A percentile compares a stretch with the other conserved stretches of the same genome.
These are phyloP conservation scores for Fusarium avenaceum DNA, from an alignment of 2,329 filamentous ascomycete genomes.

Conservation along the genomic window DNA sequence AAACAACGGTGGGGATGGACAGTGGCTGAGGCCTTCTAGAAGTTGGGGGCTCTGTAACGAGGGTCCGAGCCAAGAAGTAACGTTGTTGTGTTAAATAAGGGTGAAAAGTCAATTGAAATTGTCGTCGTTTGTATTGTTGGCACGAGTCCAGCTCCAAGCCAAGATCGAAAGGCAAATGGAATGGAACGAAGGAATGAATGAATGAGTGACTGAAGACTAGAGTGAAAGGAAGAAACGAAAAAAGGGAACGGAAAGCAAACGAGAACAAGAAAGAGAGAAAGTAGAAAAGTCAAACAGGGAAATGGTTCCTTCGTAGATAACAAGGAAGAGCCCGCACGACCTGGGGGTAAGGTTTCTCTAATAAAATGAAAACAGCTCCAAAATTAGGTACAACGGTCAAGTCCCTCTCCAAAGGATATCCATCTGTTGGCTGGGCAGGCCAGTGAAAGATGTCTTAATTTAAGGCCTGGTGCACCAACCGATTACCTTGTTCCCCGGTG, in stretches of 20 bases:
- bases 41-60: constrained; percentile 19
- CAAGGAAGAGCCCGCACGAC: constrained; percentile 26
- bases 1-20: background rate
- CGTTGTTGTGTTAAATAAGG: constrained; percentile 1
- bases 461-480: constrained; percentile 43
- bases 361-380: constrained; percentile 13
- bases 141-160: constrained; percentile 44
- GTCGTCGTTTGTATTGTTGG: constrained; percentile 28
- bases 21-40: constrained; percentile 3
- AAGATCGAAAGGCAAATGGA: constrained; percentile 8
- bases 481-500: constrained; percentile 36
- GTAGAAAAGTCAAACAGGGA: constrained; percentile 30
- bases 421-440: too few species aligned
- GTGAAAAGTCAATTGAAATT: constrained; percentile 13
- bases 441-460: constrained; percentile 38
- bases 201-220: constrained; percentile 11
- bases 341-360: constrained; percentile 33
- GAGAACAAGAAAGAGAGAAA: constrained; percentile 12
- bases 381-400: constrained; percentile 34
- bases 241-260: background rate
- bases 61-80: constrained; percentile 6
- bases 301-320: constrained; percentile 26
- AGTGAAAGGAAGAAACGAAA: constrained; percentile 7
- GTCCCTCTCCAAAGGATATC: background rate
- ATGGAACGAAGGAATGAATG: too few species aligned